A percentile compares a stretch with the other conserved stretches of the same genome.
Conservation (phyloP, 805 yeast genomes). For the Sugiyamaella valdiviana region DNA sequence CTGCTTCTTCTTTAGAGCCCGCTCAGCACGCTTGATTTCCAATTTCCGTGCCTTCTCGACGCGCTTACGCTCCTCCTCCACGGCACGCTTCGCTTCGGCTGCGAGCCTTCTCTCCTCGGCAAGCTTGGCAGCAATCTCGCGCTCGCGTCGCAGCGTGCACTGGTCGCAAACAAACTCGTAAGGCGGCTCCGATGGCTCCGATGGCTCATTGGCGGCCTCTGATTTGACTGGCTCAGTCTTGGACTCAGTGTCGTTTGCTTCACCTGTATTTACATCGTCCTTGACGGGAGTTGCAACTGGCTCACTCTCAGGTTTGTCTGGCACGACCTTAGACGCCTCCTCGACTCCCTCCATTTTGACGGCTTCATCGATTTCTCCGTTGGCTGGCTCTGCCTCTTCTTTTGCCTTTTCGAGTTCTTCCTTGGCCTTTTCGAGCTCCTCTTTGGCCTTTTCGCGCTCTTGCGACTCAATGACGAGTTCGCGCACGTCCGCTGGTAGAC, state of each 20-base stretch:
- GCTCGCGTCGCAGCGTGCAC: neutral
- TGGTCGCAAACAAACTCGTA: neutral
- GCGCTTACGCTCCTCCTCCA: neutral
- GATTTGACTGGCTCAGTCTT: neutral
- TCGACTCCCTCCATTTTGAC: too few species aligned
- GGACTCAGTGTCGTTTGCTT: too few species aligned
- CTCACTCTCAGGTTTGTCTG: too few species aligned
- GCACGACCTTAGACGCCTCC: too few species aligned
- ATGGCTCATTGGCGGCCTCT: neutral
- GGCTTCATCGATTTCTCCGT: too few species aligned
- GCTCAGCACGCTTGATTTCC: neutral
- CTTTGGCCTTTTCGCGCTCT: conserved; percentile 9
- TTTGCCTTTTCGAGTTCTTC: too few species aligned
- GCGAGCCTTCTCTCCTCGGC: neutral
- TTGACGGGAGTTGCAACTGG: too few species aligned
- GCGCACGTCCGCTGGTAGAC: conserved; percentile 25
- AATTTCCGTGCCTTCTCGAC: neutral
- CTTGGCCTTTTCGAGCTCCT: conserved; percentile 4
- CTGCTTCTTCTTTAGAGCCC: neutral
- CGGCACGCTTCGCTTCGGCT: neutral
- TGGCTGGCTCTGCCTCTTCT: too few species aligned
- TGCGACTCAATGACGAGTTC: neutral
- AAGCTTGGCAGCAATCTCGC: neutral
- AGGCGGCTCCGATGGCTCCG: too few species aligned
- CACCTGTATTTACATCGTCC: too few species aligned